Conservation (phyloP, 169 alveolate species). For the Plasmodium gonderi region DNA sequence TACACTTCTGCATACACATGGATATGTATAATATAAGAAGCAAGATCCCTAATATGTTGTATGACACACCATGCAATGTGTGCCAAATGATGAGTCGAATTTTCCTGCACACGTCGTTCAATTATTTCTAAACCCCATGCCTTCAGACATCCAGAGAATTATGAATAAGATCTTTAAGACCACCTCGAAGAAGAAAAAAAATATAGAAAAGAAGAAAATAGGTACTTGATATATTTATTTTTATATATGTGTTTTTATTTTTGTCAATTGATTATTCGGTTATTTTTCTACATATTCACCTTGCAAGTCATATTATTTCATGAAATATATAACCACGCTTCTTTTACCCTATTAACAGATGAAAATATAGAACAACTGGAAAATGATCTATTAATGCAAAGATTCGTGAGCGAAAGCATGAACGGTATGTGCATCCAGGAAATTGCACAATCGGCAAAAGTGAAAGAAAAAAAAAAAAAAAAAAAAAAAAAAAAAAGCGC, state of each 20-base stretch:
- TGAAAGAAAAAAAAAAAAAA: no score
- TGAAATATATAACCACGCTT: no score
- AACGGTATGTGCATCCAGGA: constrained; percentile 1
- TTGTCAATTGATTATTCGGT: no score
- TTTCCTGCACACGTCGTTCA: background rate
- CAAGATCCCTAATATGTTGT: no score
- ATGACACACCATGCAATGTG: background rate
- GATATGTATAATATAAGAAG: no score
- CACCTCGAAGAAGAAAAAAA: background rate
- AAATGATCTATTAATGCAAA: constrained; percentile 30
- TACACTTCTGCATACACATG: no score
- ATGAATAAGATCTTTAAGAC: background rate
- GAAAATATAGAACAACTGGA: constrained; percentile 46
- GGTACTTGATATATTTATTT: no score
- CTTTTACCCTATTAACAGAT: background rate
- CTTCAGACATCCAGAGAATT: background rate
- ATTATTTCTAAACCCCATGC: no score
- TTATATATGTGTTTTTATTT: no score
- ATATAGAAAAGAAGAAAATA: constrained; percentile 1
- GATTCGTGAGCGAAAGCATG: constrained; percentile 20
- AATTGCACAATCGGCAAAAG: background rate
- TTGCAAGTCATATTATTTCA: background rate
- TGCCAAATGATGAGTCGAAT: background rate
- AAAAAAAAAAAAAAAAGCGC: no score
- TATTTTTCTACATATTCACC: background rate